Evolutionary conservation across 2,329 filamentous ascomycete genomes (phyloP).

Genomic region (Capronia coronata): DNA sequence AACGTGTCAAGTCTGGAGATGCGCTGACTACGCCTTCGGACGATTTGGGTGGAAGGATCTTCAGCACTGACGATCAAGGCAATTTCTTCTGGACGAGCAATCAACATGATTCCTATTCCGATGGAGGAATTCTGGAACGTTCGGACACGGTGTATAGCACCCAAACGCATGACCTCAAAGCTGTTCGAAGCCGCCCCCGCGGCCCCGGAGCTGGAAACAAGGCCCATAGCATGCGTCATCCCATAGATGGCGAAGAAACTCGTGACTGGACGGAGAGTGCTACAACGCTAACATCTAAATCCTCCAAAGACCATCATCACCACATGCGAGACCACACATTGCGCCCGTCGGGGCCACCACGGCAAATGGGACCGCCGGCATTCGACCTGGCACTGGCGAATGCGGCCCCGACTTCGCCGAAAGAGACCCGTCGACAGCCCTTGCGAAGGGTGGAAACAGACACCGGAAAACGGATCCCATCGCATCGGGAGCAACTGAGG

Average conservation of each 20-base stretch:
- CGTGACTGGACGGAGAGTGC: constrained; percentile 15
- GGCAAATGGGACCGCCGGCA: constrained; percentile 9
- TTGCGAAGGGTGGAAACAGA: constrained; percentile 5
- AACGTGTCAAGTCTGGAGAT: constrained; percentile 59
- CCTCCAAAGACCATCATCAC: constrained; percentile 5
- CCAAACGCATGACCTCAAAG: constrained; percentile 16
- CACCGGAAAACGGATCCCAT: constrained; percentile 13
- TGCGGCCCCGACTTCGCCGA: constrained; percentile 10
- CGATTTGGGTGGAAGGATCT: constrained; percentile 36
- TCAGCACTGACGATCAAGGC: constrained; percentile 42
- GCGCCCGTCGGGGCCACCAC: constrained; percentile 4
- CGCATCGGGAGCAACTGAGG: constrained; percentile 22
- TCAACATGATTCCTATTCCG: constrained; percentile 17
- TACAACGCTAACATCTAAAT: constrained; percentile 1
- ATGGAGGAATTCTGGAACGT: constrained; percentile 17
- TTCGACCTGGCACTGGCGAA: constrained; percentile 17
- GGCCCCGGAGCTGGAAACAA: constrained; percentile 21
- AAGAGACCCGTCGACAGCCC: not conserved
- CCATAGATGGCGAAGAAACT: constrained; percentile 12
- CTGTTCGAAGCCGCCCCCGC: constrained; percentile 17
- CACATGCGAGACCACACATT: constrained; percentile 10
- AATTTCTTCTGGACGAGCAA: constrained; percentile 42
- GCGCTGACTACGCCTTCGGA: constrained; percentile 25
- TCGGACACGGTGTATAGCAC: constrained; percentile 19
- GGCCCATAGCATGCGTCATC: constrained; percentile 11